Evolutionary conservation across 495 filamentous ascomycete genomes (phyloP).

Genomic region (Cairneyella variabilis): DNA sequence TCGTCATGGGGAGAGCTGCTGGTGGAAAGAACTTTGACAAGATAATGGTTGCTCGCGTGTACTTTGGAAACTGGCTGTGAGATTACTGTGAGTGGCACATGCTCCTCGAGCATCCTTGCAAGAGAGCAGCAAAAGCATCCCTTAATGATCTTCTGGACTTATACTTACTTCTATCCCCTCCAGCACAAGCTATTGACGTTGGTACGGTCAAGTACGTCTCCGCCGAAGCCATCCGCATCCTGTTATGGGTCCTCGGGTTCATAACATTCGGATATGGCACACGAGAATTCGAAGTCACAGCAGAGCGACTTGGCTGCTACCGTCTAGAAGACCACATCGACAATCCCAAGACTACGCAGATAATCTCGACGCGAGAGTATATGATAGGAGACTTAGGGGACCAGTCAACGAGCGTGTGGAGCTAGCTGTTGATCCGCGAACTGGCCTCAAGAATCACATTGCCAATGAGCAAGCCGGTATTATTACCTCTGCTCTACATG

Average conservation of each 20-base stretch:
- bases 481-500: slow-evolving; percentile 69
- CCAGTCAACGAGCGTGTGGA: slow-evolving; percentile 77
- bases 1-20: slow-evolving; percentile 70
- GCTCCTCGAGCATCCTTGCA: not conserved
- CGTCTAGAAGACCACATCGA: slow-evolving; percentile 90
- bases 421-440: slow-evolving; percentile 68
- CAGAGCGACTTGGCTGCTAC: slow-evolving; percentile 86
- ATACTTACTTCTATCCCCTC: slow-evolving; percentile 27
- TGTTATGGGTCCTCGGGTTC: slow-evolving; percentile 88
- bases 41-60: slow-evolving; percentile 78
- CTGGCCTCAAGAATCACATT: slow-evolving; percentile 91
- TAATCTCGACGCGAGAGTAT: slow-evolving; percentile 78
- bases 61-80: slow-evolving; percentile 90
- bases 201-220: slow-evolving; percentile 85
- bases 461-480: slow-evolving; percentile 73
- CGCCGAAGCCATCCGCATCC: slow-evolving; percentile 81
- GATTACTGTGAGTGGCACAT: slow-evolving; percentile 55
- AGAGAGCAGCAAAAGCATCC: slow-evolving; percentile 37
- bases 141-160: too few relatives aligned
- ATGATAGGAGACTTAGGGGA: slow-evolving; percentile 72
- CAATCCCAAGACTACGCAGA: slow-evolving; percentile 23
- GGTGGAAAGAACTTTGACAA: slow-evolving; percentile 85
- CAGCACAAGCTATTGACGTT: slow-evolving; percentile 72
- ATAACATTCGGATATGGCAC: slow-evolving; percentile 96
- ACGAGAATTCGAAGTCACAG: slow-evolving; percentile 91